Conservation (phyloP, 2,329 filamentous ascomycete species). For the Fusarium sp. region DNA sequence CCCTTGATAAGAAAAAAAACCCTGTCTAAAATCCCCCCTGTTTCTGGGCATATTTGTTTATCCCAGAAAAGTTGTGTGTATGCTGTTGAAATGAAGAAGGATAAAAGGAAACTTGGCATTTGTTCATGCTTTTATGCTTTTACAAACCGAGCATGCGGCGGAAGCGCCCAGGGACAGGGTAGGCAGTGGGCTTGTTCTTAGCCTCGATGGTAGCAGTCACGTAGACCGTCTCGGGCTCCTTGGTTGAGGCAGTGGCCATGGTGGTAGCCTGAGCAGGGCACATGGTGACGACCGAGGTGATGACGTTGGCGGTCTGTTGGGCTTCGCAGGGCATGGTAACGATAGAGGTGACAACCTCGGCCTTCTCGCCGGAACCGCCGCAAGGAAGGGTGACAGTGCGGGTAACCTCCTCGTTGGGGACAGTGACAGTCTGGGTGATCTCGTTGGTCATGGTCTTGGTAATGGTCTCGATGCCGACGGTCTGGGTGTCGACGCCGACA, state of each 20-base stretch:
- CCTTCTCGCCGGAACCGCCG: neutral
- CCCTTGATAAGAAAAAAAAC: slow-evolving; percentile 19
- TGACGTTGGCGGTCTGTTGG: neutral
- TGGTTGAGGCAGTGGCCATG: slow-evolving; percentile 39
- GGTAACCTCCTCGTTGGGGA: neutral
- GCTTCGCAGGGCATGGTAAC: neutral
- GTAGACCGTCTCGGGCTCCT: slow-evolving; percentile 44
- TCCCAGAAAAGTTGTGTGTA: neutral
- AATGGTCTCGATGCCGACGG: slow-evolving; percentile 36
- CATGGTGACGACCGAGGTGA: slow-evolving; percentile 21
- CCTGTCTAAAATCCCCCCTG: slow-evolving; percentile 13
- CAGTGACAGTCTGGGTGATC: slow-evolving; percentile 30
- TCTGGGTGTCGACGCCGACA: slow-evolving; percentile 21
- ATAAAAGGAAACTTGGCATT: neutral
- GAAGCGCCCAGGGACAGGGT: slow-evolving; percentile 28
- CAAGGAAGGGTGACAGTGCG: neutral
- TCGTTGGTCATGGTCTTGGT: slow-evolving; percentile 36
- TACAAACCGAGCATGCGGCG: slow-evolving; percentile 42
- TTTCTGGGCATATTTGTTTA: neutral
- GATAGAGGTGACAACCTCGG: neutral
- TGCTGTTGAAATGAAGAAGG: slow-evolving; percentile 20
- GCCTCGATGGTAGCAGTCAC: slow-evolving; percentile 42
- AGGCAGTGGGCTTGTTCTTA: slow-evolving; percentile 16
- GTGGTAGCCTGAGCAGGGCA: slow-evolving; percentile 39
- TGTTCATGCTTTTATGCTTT: slow-evolving; percentile 13